Evolutionary conservation across 768 basidiomycete genomes (phyloP).

Genomic region (Dendrothele bispora): DNA sequence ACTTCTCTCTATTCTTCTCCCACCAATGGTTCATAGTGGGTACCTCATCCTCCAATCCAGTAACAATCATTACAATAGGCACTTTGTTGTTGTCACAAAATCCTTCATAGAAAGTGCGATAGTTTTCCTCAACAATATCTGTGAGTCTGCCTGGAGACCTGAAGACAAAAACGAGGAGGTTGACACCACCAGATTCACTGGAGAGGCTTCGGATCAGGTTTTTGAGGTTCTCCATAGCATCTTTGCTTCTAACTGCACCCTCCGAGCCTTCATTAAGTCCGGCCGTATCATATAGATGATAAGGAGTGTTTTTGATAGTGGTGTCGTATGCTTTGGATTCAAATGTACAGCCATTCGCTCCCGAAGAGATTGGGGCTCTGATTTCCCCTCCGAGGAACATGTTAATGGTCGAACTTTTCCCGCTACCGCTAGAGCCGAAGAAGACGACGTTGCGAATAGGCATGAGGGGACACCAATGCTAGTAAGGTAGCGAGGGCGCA

Average conservation of each 20-base stretch:
- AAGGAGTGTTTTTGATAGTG: slow-evolving; percentile 20
- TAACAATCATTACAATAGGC: slow-evolving; percentile 36
- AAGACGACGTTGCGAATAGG: no score
- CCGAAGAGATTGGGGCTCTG: slow-evolving; percentile 24
- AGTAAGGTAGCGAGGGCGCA: no score
- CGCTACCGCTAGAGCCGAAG: slow-evolving; percentile 7
- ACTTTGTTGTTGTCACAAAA: slow-evolving; percentile 36
- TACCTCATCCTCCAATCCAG: slow-evolving; percentile 35
- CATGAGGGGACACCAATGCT: no score
- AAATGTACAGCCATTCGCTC: slow-evolving; percentile 32
- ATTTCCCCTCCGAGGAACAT: slow-evolving; percentile 25
- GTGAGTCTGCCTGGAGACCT: slow-evolving; percentile 37
- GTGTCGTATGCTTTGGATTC: slow-evolving; percentile 23
- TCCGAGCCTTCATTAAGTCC: slow-evolving; percentile 31
- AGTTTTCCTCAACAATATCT: slow-evolving; percentile 34
- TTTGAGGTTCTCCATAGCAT: no score
- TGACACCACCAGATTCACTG: slow-evolving; percentile 26
- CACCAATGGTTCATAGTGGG: slow-evolving; percentile 29
- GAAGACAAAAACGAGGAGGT: slow-evolving; percentile 40
- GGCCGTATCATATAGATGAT: slow-evolving; percentile 30
- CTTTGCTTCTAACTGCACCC: slow-evolving; percentile 28
- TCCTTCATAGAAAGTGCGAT: slow-evolving; percentile 34
- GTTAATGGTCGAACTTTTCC: slow-evolving; percentile 35
- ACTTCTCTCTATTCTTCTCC: slow-evolving; percentile 22
- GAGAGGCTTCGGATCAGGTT: slow-evolving; percentile 32